Conservation (phyloP, 345 rosid species). For the Fremontodendron californicum region DNA sequence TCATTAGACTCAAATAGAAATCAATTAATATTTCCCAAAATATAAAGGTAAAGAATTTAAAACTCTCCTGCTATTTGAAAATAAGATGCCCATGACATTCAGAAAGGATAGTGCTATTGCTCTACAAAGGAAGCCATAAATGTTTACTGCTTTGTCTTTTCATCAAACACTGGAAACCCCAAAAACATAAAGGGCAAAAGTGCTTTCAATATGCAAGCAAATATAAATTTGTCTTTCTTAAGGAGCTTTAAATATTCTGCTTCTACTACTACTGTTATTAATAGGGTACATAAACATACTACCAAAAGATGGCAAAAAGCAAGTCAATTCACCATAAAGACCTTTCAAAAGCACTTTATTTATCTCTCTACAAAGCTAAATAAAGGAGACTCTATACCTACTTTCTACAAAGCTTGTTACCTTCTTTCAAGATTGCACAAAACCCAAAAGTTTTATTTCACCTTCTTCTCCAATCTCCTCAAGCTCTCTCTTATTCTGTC, state of each 20-base stretch:
- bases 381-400: neutral
- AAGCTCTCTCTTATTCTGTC: neutral
- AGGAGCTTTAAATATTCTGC: neutral
- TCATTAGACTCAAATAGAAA: too few relatives aligned
- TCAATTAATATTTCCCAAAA: too few relatives aligned
- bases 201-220: conserved; percentile 3
- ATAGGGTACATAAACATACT: neutral
- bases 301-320: neutral
- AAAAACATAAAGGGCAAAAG: conserved; percentile 7
- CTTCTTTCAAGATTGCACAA: conserved; percentile 4
- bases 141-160: conserved; percentile 1
- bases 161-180: conserved; percentile 6
- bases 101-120: neutral
- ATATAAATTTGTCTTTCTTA: neutral
- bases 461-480: neutral
- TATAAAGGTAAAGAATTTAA: neutral
- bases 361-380: neutral
- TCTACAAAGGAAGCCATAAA: neutral
- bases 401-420: neutral
- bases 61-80: neutral
- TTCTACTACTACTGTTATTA: neutral
- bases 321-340: neutral
- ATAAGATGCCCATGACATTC: neutral
- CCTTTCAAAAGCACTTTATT: neutral
- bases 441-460: conserved; percentile 1